phyloP scores from a whole-genome alignment of 2,329 filamentous ascomycete genomes.

The Cladosporium sp. region DNA sequence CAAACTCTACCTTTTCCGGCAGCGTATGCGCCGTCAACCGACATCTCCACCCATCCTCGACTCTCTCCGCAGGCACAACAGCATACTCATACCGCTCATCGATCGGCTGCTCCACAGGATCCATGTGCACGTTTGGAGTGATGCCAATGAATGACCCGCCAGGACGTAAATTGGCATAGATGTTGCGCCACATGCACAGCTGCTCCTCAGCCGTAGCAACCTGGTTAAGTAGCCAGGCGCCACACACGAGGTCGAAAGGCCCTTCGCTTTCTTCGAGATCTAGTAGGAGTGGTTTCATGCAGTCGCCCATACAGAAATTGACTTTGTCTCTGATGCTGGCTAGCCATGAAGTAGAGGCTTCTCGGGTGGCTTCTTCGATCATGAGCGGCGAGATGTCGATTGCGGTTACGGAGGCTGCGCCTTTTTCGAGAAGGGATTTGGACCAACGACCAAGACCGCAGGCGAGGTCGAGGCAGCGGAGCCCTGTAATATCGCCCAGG shows the following conservation, averaged over 20 bases:
- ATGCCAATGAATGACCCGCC: neutral
- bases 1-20: neutral
- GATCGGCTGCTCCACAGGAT: neutral
- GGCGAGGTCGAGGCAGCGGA: slow-evolving; percentile 22
- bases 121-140: neutral
- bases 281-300: neutral
- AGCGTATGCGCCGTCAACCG: neutral
- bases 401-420: slow-evolving; percentile 20
- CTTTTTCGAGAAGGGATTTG: slow-evolving; percentile 18
- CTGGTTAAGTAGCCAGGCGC: neutral
- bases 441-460: slow-evolving; percentile 22
- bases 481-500: slow-evolving; percentile 18
- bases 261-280: neutral
- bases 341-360: neutral
- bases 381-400: neutral
- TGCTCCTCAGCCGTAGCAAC: neutral
- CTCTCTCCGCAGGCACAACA: neutral
- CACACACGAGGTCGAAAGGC: neutral
- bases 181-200: neutral
- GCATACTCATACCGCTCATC: neutral
- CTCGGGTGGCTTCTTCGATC: neutral
- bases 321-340: neutral
- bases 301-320: neutral
- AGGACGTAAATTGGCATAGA: neutral
- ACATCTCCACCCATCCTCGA: neutral